Evolutionary conservation across 441 rosid species (phyloP), one percentile per base, ranked within the genome.

Genomic region (Pelargonium fulgidum): DNA sequence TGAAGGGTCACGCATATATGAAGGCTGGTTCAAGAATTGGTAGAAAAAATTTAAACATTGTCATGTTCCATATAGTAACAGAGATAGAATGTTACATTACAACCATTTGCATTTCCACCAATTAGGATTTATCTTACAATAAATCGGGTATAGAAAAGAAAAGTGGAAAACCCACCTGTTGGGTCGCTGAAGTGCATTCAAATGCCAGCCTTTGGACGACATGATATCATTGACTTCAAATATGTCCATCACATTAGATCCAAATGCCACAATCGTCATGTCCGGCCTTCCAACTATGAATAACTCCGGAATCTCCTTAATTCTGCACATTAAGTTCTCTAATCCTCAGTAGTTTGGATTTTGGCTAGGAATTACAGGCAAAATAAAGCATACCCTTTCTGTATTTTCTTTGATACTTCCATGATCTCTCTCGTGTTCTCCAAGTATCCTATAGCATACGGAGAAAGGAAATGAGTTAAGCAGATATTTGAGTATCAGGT

Each of bases 141-240:
- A 0, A 54, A 16, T 54, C 2, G 24, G 20, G 7, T 17, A 16
- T 54, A 54, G 22, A n/a, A 14, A 19, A 17, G 24, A 17, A 6
- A 8, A 36, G 41, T 36, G 8, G 41, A 36, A 17, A 16, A 6
- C 24, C 69, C 78, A 92, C 98, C 97, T 87, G 80, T 94, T 89
- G 54, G 99, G 99, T 84, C 95, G 88, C 82, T 92, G 97, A 70
- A 92, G 76, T 0, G 98, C 96, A 76, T 90, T 95, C 79, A 92
- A 77, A 84, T 92, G 98, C 99, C 98, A 92, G 75, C 99, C 95
- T 85, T 87, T 95, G 62, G 85, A 81, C 45, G 94, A 78, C 90
- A 95, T 81, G 75, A 84, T 77, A 82, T 95, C 98, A 64, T 94
- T 90, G 64, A 95, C 99, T 81, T 95, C 98, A 71, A 90, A 95